Conservation (phyloP, 2,329 filamentous ascomycete genomes). For the Penicillium hordei region DNA sequence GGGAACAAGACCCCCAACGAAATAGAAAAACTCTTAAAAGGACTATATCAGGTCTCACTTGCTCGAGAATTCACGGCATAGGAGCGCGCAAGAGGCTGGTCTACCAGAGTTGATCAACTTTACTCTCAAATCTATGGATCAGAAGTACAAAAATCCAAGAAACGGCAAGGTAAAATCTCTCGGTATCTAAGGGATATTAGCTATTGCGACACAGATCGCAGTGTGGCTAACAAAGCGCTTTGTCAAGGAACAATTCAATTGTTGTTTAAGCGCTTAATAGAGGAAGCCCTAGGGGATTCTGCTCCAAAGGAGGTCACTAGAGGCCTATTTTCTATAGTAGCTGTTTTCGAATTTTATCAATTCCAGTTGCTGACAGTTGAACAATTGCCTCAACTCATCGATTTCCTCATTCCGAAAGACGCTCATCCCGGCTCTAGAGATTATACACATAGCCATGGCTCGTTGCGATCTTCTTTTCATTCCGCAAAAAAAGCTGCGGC, state of each 20-base stretch:
- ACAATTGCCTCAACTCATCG: neutral
- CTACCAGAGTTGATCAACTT: neutral
- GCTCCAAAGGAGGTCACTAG: neutral
- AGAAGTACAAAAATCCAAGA: neutral
- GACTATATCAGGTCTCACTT: neutral
- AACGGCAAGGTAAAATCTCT: neutral
- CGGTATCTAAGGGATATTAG: neutral
- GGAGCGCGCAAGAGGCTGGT: neutral
- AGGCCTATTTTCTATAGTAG: neutral
- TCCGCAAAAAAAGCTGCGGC: neutral
- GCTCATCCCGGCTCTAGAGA: neutral
- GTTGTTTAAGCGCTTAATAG: neutral
- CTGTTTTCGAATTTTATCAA: neutral
- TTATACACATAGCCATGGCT: neutral
- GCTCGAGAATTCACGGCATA: neutral
- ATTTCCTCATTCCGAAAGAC: neutral
- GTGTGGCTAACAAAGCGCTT: neutral
- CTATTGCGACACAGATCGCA: neutral
- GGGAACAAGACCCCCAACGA: neutral
- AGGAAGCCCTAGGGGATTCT: neutral
- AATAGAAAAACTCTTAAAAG: neutral
- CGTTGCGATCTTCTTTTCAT: neutral
- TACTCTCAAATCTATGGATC: neutral
- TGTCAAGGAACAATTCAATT: neutral
- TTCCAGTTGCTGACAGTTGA: neutral